Percentiles rank a stretch among this genome's conserved stretches.
These are phyloP conservation scores for Paragyromitra xinjiangensis DNA, from an alignment of 495 filamentous ascomycete species.

Conservation along the genomic window DNA sequence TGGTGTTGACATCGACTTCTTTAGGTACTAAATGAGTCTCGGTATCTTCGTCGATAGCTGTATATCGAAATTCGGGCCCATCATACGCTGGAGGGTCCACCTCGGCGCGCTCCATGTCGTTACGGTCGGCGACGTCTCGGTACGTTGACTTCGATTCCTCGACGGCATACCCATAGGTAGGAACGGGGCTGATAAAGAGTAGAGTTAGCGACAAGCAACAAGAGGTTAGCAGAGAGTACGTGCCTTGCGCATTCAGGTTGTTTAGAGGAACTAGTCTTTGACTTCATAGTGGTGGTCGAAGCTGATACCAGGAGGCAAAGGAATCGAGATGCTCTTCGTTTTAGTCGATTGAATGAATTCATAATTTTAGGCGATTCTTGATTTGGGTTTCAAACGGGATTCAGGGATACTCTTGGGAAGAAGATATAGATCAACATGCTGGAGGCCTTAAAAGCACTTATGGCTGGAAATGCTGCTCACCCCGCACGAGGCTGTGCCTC, in stretches of 20 bases:
- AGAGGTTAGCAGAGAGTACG: background rate
- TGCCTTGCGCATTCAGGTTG: background rate
- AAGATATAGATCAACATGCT: background rate
- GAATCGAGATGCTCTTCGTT: background rate
- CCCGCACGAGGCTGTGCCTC: background rate
- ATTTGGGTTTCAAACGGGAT: background rate
- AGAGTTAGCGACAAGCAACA: background rate
- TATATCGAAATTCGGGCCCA: background rate
- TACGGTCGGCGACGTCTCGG: background rate
- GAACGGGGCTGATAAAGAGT: background rate
- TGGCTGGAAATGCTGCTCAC: background rate
- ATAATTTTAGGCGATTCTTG: background rate
- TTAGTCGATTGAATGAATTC: background rate
- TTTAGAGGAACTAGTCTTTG: background rate
- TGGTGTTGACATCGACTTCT: conserved; percentile 7
- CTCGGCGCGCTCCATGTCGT: background rate
- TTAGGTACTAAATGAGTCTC: background rate
- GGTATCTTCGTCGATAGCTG: background rate
- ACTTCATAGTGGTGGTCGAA: background rate
- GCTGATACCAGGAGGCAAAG: background rate
- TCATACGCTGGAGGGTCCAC: background rate
- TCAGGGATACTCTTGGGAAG: background rate
- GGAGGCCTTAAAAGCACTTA: background rate
- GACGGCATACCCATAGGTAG: background rate
- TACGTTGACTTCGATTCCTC: background rate